phyloP scores from a whole-genome alignment of 1,284 basidiomycete species.

The Boletus sp. region DNA sequence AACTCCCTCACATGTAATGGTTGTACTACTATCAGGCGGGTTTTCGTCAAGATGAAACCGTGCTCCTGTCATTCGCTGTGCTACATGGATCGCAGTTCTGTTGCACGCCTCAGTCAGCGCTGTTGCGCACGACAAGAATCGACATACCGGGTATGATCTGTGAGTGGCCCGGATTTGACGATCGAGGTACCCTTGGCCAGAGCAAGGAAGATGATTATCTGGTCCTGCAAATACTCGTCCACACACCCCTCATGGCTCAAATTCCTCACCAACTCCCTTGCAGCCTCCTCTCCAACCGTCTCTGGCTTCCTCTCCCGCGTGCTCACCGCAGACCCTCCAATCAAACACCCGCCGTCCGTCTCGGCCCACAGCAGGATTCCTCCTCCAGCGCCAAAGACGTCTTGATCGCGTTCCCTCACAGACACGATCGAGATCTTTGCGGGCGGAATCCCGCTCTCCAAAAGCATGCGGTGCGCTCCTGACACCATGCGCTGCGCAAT shows the following conservation, averaged over 20 bases:
- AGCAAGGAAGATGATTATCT: slow-evolving; percentile 71
- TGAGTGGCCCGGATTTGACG: slow-evolving; percentile 52
- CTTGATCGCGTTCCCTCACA: slow-evolving; percentile 43
- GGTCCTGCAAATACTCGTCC: slow-evolving; percentile 67
- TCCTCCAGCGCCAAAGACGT: slow-evolving; percentile 56
- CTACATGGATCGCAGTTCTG: slow-evolving; percentile 71
- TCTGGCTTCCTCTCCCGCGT: slow-evolving; percentile 42
- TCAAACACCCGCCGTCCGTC: slow-evolving; percentile 55
- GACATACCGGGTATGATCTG: slow-evolving; percentile 58
- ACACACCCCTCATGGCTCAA: slow-evolving; percentile 60
- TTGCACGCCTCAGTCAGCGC: slow-evolving; percentile 4
- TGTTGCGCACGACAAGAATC: not conserved
- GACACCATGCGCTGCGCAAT: slow-evolving; percentile 52
- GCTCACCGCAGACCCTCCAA: slow-evolving; percentile 63
- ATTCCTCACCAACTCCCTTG: slow-evolving; percentile 49
- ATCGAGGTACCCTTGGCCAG: slow-evolving; percentile 59
- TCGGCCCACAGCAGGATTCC: slow-evolving; percentile 71
- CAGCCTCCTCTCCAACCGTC: slow-evolving; percentile 55
- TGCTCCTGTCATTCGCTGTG: slow-evolving; percentile 59
- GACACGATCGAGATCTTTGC: slow-evolving; percentile 38
- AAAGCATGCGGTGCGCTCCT: slow-evolving; percentile 45
- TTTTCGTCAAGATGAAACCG: slow-evolving; percentile 50
- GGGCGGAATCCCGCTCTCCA: slow-evolving; percentile 25
- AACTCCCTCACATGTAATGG: slow-evolving; percentile 54
- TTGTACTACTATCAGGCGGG: slow-evolving; percentile 32